Evolutionary conservation across 768 basidiomycete species (phyloP), one percentile per base, ranked within the genome.

Genomic region (Russula emetica): DNA sequence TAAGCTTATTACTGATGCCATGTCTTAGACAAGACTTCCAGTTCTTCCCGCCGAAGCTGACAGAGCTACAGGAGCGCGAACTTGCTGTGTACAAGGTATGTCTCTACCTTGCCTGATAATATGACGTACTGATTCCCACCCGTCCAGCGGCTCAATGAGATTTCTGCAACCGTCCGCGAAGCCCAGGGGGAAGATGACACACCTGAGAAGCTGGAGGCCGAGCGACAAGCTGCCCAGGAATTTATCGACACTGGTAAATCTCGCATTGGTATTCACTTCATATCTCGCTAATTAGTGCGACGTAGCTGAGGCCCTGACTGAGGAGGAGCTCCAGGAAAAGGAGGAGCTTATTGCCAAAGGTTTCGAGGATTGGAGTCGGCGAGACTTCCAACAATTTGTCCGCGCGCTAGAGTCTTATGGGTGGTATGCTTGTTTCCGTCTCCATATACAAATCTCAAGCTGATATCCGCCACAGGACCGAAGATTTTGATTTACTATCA

Each of bases 351-450:
- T 85, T 8, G 80, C 79, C 36, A 78, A 88, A 60, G 95, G 95
- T 18, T 98, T 98, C 77, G 83, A 85, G 36, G 85, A 89, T 67
- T 98, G 96, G 96, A 90, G 87, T 72, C 83, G 92, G 69, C 84
- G 93, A 42, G 94, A 98, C 72, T 98, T 94, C 79, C 94, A 94
- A 70, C 90, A 90, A 70, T 90, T 98, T 71, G 80, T 95, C 53
- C 83, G 86, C 45, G 90, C 85, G 1, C 74, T 86, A n/a, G 91
- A 89, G 72, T 78, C 76, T 14, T 85, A 92, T 71, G 95, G 95
- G 64, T 91, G 92, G 89, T 90, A 63, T 16, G 84, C 76, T 22
- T 16, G 11, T 22, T 11, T 34, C 40, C 38, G 53, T 40, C 36
- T 51, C 28, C 38, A 40, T 44, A 38, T 22, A 34, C 16, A 16